Conservation (phyloP, 768 basidiomycete genomes). For the Favolaschia claudopus region DNA sequence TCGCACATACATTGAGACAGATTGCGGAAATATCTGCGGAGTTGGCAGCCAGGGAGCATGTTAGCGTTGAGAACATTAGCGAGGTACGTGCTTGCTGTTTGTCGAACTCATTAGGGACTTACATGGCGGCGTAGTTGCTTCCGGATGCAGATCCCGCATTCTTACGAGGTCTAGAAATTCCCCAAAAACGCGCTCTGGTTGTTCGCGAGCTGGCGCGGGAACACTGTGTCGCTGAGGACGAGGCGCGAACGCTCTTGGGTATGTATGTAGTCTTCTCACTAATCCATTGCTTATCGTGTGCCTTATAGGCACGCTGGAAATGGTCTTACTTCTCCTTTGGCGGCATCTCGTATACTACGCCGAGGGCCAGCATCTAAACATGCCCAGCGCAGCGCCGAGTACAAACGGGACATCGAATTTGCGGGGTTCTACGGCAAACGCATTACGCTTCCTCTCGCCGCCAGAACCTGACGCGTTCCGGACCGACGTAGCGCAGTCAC, state of each 20-base stretch:
- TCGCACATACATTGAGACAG: slow-evolving; percentile 68
- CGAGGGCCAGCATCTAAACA: slow-evolving; percentile 44
- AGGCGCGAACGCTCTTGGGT: slow-evolving; percentile 67
- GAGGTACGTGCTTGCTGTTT: slow-evolving; percentile 55
- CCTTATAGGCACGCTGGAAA: slow-evolving; percentile 70
- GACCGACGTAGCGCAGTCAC: slow-evolving; percentile 59
- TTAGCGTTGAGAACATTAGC: slow-evolving; percentile 72
- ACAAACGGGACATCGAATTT: slow-evolving; percentile 45
- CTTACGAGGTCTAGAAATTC: slow-evolving; percentile 71
- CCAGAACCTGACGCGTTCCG: slow-evolving; percentile 67
- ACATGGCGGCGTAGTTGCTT: slow-evolving; percentile 49
- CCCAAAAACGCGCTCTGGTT: slow-evolving; percentile 74
- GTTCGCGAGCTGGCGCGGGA: slow-evolving; percentile 65
- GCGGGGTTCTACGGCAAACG: slow-evolving; percentile 50
- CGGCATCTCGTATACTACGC: slow-evolving; percentile 78
- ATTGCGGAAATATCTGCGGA: slow-evolving; percentile 75
- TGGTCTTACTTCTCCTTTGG: slow-evolving; percentile 82
- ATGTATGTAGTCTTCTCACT: slow-evolving; percentile 28
- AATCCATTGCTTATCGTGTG: background rate
- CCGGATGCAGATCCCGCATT: slow-evolving; percentile 58
- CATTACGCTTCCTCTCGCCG: slow-evolving; percentile 64
- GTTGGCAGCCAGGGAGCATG: slow-evolving; percentile 73
- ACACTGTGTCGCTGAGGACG: slow-evolving; percentile 43
- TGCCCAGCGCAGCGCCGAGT: slow-evolving; percentile 18
- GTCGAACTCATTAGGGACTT: background rate